Evolutionary conservation across 2,329 filamentous ascomycete species (phyloP).

Genomic region (Emmonsia crescens): DNA sequence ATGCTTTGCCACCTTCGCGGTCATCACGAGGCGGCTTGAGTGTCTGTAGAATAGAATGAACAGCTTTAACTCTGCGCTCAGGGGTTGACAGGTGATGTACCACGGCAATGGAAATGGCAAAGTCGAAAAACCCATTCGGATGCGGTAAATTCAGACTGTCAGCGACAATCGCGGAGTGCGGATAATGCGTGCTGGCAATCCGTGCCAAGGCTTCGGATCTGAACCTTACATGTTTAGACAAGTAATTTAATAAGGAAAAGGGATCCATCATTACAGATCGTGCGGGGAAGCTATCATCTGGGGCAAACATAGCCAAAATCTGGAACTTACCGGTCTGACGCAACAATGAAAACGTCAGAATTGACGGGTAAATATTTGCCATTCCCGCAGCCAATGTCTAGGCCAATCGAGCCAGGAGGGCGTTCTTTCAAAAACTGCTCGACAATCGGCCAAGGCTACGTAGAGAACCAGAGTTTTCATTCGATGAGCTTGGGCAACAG

Average conservation of each 20-base stretch:
- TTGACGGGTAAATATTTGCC: conserved; percentile 88
- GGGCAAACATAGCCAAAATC: not conserved
- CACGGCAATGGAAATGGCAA: conserved; percentile 88
- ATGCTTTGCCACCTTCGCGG: conserved; percentile 47
- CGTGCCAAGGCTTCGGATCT: conserved; percentile 49
- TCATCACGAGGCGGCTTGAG: conserved; percentile 33
- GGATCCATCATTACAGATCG: not conserved
- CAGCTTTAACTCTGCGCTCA: conserved; percentile 59
- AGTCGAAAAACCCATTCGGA: conserved; percentile 56
- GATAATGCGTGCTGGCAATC: conserved; percentile 47
- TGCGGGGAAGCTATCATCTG: not conserved
- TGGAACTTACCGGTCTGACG: conserved; percentile 62
- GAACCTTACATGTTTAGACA: conserved; percentile 6
- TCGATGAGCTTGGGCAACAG: not conserved
- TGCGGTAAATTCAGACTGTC: conserved; percentile 80
- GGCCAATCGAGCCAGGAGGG: conserved; percentile 60
- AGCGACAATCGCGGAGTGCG: conserved; percentile 62
- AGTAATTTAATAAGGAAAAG: not conserved
- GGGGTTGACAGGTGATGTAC: conserved; percentile 83
- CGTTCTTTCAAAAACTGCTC: conserved; percentile 61
- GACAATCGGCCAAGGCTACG: conserved; percentile 81
- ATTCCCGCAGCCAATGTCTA: conserved; percentile 93
- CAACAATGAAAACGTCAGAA: conserved; percentile 64
- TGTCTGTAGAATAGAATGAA: conserved; percentile 59
- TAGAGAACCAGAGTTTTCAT: not conserved